phyloP scores from a whole-genome alignment of 257 asterid species.

The Solanum paucissectum region DNA sequence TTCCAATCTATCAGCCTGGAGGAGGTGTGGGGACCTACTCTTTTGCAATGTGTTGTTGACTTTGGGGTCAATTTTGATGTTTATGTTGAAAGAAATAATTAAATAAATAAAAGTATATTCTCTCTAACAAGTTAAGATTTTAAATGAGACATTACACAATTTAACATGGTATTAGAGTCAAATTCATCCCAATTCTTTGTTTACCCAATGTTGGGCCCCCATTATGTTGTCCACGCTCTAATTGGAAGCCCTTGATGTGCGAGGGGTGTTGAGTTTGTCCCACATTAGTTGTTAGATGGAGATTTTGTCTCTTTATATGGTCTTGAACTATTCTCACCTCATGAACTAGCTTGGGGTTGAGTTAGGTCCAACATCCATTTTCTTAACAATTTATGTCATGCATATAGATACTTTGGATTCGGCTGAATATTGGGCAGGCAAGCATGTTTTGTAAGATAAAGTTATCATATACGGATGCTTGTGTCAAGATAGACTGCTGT shows the following conservation, averaged over 20 bases:
- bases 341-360: not conserved
- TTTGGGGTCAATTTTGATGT: not conserved
- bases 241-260: not conserved
- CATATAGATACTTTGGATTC: not conserved
- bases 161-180: not conserved
- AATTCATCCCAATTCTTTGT: not conserved
- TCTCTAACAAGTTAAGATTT: not conserved
- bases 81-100: not conserved
- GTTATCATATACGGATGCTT: not conserved
- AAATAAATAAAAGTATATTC: not conserved
- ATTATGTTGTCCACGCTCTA: not conserved
- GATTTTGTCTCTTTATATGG: not conserved
- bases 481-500: not conserved
- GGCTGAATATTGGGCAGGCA: not conserved
- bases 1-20: constrained; percentile 91
- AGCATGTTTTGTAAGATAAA: not conserved
- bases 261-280: not conserved
- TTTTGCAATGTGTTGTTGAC: not conserved
- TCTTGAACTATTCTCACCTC: not conserved
- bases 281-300: not conserved
- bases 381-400: not conserved
- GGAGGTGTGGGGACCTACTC: constrained; percentile 42
- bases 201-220: not conserved
- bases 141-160: not conserved
- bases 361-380: not conserved